phyloP scores from a whole-genome alignment of 2,329 filamentous ascomycete genomes.

The Aspergillus fructus region DNA sequence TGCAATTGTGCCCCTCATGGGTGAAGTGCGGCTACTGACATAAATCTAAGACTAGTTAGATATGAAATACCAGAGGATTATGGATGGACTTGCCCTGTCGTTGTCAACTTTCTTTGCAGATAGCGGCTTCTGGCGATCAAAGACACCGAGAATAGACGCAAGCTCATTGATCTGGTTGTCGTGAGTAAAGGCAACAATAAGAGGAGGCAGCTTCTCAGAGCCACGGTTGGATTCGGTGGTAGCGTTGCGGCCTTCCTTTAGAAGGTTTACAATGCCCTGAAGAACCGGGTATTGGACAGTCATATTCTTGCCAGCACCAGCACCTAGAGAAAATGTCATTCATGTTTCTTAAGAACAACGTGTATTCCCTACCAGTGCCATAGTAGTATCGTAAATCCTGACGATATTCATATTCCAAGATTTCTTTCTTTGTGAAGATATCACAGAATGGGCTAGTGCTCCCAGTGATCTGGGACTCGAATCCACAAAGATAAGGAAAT shows the following conservation, averaged over 20 bases:
- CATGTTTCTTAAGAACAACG: no score
- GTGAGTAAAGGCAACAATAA: constrained; percentile 64
- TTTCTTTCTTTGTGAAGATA: constrained; percentile 62
- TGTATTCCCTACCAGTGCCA: constrained; percentile 56
- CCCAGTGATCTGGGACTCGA: constrained; percentile 67
- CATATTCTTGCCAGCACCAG: constrained; percentile 20
- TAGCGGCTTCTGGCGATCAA: constrained; percentile 56
- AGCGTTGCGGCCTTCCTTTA: constrained; percentile 48
- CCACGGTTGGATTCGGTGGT: constrained; percentile 49
- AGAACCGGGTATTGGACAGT: constrained; percentile 58
- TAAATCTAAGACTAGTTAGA: constrained; percentile 12
- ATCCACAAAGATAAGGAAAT: constrained; percentile 70
- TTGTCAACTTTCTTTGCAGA: constrained; percentile 48
- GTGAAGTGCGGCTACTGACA: constrained; percentile 43
- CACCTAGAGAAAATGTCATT: constrained; percentile 27
- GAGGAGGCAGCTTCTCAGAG: constrained; percentile 50
- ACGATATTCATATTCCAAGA: constrained; percentile 64
- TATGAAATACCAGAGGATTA: constrained; percentile 43
- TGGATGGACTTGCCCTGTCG: constrained; percentile 47
- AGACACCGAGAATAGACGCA: constrained; percentile 59
- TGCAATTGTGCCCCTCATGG: constrained; percentile 65
- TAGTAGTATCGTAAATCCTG: constrained; percentile 71
- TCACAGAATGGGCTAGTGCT: constrained; percentile 61
- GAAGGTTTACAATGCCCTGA: constrained; percentile 52
- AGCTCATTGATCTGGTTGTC: constrained; percentile 67